Conservation (phyloP, 2,329 filamentous ascomycete genomes). For the Xylaria sp. region DNA sequence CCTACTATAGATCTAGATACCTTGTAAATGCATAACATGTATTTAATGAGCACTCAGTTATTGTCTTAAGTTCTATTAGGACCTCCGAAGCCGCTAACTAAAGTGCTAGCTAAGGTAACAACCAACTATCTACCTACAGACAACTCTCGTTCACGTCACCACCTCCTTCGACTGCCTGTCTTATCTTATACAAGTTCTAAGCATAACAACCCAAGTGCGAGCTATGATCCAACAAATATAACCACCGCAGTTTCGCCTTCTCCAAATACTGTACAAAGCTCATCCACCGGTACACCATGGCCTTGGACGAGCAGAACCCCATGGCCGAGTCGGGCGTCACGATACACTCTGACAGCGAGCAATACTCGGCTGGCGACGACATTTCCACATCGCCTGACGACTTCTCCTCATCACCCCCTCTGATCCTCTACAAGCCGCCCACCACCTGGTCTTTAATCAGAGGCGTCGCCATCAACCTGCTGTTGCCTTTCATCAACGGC, state of each 20-base stretch:
- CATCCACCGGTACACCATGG: slow-evolving; percentile 52
- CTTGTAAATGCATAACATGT: slow-evolving; percentile 4
- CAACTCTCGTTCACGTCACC: background rate
- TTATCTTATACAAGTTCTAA: background rate
- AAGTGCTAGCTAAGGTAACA: too few relatives aligned
- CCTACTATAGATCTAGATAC: too few relatives aligned
- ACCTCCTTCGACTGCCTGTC: background rate
- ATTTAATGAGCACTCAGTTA: slow-evolving; percentile 5
- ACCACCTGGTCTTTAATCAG: slow-evolving; percentile 85
- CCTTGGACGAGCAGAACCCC: slow-evolving; percentile 57
- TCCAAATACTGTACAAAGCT: too few relatives aligned
- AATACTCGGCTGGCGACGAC: slow-evolving; percentile 73
- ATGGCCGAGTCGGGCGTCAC: slow-evolving; percentile 77
- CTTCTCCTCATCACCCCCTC: slow-evolving; percentile 67
- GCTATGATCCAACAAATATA: slow-evolving; percentile 8
- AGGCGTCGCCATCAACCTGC: slow-evolving; percentile 92
- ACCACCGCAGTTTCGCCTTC: background rate
- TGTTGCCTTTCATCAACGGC: slow-evolving; percentile 95
- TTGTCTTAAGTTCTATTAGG: slow-evolving; percentile 1
- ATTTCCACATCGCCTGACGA: slow-evolving; percentile 65
- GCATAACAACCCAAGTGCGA: background rate
- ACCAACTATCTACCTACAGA: background rate
- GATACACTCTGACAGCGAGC: slow-evolving; percentile 82
- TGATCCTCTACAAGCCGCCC: slow-evolving; percentile 88
- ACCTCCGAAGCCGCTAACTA: slow-evolving; percentile 18